Evolutionary conservation across 1,284 basidiomycete species (phyloP), one percentile per base, ranked within the genome.

Genomic region (Agroathelia rolfsii): DNA sequence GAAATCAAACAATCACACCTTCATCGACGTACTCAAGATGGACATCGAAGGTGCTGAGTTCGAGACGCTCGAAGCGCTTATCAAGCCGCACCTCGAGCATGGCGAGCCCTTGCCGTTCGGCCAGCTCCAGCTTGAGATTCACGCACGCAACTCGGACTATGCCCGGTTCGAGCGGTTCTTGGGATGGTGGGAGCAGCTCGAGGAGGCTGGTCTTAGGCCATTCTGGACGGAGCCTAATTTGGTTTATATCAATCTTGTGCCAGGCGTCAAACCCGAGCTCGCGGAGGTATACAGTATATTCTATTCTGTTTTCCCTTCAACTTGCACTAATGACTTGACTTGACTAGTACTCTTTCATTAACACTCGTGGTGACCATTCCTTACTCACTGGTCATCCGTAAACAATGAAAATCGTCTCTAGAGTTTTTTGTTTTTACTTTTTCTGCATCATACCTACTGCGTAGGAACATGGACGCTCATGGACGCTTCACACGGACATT

Each of bases 41-140:
- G 70, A 73, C 46, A 52, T 72, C 12, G 72, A 75, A 38, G 58
- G 64, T 23, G 65, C 58, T 59, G 70, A 75, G 40, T 74, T 72
- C 28, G 61, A 64, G 15, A 61, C 65, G 2, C 52, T 73, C 21
- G 38, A 53, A 0, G 53, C 63, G 21, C 50, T 70, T 30, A 40
- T 71, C 17, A 53, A 57, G 28, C 59, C 61, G 6, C 69, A 66
- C 33, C 43, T 66, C 28, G 41, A 45, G 2, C 57, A 60, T 2
- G 61, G 57, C 21, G 43, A 24, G 14, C 30, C 30, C 11, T 14
- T 28, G 11, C 23, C n/a, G 15, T n/a, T n/a, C n/a, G n/a, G 52
- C 10, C 55, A 61, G 40, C 43, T 59, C 28, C 63, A 66, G 38
- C 44, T 62, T 13, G 62, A 68, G 45, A 48, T 66, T 13, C 53